A percentile compares a stretch with the other conserved stretches of the same genome.
These are phyloP conservation scores for Clarireedia hainanense DNA, from an alignment of 2,329 filamentous ascomycete species.

Conservation along the genomic window DNA sequence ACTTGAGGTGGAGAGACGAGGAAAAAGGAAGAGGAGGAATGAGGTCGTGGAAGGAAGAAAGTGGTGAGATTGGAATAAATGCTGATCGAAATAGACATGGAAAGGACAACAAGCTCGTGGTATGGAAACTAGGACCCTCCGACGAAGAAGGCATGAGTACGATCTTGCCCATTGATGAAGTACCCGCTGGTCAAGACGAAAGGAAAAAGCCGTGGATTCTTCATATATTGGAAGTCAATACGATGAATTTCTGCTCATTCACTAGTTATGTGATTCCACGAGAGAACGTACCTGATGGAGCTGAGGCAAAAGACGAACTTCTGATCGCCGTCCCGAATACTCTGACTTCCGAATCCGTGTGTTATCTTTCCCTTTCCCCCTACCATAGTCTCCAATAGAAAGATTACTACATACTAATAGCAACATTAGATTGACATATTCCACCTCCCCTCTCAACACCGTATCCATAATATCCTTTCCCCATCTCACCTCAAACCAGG, in stretches of 20 bases:
- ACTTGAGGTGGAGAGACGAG: not conserved
- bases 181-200: slow-evolving; percentile 26
- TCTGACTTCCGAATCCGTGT: slow-evolving; percentile 60
- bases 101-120: slow-evolving; percentile 75
- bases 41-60: too few relatives aligned
- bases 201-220: slow-evolving; percentile 74
- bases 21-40: too few relatives aligned
- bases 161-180: slow-evolving; percentile 61
- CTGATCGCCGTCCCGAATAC: slow-evolving; percentile 77
- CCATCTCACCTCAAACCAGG: slow-evolving; percentile 45
- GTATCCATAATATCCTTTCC: slow-evolving; percentile 51
- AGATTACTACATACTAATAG: slow-evolving; percentile 14
- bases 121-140: slow-evolving; percentile 64
- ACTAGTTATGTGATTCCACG: slow-evolving; percentile 28
- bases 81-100: slow-evolving; percentile 59
- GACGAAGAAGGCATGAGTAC: slow-evolving; percentile 61
- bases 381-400: slow-evolving; percentile 3
- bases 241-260: slow-evolving; percentile 92
- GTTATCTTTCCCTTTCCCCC: slow-evolving; percentile 18
- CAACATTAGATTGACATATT: slow-evolving; percentile 64
- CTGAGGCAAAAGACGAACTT: slow-evolving; percentile 32
- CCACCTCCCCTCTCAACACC: slow-evolving; percentile 64
- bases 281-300: not conserved
- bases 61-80: not conserved
- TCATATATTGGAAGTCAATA: slow-evolving; percentile 77